Evolutionary conservation across 345 rosid genomes (phyloP).

Genomic region (Euphorbia pulcherrima): DNA sequence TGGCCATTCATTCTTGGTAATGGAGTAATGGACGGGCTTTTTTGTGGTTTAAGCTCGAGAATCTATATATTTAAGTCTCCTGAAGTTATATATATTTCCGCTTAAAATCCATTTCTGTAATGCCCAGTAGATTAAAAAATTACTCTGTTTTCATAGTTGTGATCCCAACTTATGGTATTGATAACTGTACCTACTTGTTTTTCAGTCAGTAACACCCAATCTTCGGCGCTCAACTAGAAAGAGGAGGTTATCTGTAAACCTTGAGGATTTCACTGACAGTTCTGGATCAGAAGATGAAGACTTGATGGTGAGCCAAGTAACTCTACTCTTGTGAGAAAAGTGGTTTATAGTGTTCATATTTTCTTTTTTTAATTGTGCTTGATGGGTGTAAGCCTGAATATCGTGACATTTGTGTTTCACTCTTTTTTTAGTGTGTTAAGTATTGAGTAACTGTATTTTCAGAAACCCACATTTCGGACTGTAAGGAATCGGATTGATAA

Average conservation of each 20-base stretch:
- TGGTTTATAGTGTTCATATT: neutral
- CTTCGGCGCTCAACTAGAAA: constrained; percentile 95
- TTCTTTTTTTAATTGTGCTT: neutral
- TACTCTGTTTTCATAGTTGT: constrained; percentile 3
- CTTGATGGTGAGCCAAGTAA: constrained; percentile 77
- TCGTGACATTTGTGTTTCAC: neutral
- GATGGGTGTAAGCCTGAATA: constrained; percentile 5
- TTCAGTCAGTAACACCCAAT: constrained; percentile 63
- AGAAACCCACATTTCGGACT: constrained; percentile 60
- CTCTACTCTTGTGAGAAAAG: constrained; percentile 13
- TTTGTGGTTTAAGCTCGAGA: neutral
- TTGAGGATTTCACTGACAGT: constrained; percentile 76
- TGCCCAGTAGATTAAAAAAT: constrained; percentile 17
- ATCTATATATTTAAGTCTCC: neutral
- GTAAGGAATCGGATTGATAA: constrained; percentile 53
- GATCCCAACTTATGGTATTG: constrained; percentile 19
- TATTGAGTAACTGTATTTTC: constrained; percentile 26
- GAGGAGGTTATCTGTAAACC: constrained; percentile 79
- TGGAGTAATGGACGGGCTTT: too few species aligned
- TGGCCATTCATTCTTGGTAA: neutral
- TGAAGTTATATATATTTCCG: neutral
- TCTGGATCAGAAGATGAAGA: constrained; percentile 96
- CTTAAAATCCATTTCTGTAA: constrained; percentile 12
- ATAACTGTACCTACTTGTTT: constrained; percentile 18
- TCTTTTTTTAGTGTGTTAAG: constrained; percentile 11